Base-by-base conservation (phyloP, 2,329 filamentous ascomycete genomes). In the Alternaria hordeiaustralica region DNA sequence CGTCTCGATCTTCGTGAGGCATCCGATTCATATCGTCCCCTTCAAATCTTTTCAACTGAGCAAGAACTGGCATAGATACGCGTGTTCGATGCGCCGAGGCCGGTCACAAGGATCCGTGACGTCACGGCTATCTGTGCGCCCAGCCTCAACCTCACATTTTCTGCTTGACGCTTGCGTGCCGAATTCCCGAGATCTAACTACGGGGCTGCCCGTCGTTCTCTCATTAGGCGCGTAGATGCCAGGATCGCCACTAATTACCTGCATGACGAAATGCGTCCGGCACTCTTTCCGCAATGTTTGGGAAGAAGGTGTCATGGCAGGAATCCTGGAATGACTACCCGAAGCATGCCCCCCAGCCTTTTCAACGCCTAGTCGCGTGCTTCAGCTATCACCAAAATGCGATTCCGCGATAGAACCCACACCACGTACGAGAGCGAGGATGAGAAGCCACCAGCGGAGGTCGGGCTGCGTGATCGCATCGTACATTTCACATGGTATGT, bases 401-500 rank as follows among this genome's bases (percentile, higher is more conserved):
- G 55, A 15, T 71, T 74, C 28, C 68, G 66, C 30, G 67, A 74
- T 44, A 73, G 60, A 50, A 71, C 60, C 15, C 65, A 60, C 26
- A 46, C 58, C 13, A 60, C 65, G 11, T 64, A 64, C 26, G 54
- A 69, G 28, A 47, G 63, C 36, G 65, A 68, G 10, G 64, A 65
- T 18, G 61, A 66, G 50, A 63, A 59, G 43, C 70, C 70, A 21
- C 70, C 70, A 20, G 51, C 62, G 36, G 59, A 61, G 18, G 71
- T 69, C 4, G 67, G 72, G 41, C 58, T 74, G 21, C 63, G 72
- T 15, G 72, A 73, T 61, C 71, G 71, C 11, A 66, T 74, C n/a
- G 67, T 55, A 25, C 72, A 73, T 61, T 73, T 74, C 26, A 74
- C 72, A 50, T 73, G 71, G 72, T 73, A 58, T 26, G 67, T 56